These are phyloP conservation scores for Aaosphaeria pasadenensis DNA, from an alignment of 2,329 filamentous ascomycete genomes.

Conservation along the genomic window DNA sequence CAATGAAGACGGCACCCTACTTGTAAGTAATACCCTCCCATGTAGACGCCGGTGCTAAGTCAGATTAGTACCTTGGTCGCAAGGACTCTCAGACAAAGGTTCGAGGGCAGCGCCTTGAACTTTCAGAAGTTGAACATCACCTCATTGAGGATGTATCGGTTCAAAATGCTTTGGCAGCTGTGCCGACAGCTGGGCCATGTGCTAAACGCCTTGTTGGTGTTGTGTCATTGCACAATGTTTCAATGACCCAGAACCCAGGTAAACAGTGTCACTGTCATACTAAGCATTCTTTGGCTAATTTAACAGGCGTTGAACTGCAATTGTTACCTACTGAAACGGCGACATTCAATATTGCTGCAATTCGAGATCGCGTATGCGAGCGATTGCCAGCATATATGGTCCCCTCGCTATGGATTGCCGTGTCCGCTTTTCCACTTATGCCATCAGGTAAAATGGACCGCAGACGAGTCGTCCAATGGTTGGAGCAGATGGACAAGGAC, in stretches of 20 bases:
- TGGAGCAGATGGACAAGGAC: constrained; percentile 26
- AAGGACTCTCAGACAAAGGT: constrained; percentile 37
- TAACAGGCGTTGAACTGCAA: constrained; percentile 5
- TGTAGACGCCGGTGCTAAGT: neutral
- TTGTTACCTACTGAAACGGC: constrained; percentile 19
- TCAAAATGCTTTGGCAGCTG: constrained; percentile 26
- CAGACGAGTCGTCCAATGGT: constrained; percentile 24
- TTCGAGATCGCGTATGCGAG: constrained; percentile 27
- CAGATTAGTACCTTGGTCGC: constrained; percentile 22
- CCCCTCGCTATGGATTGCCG: constrained; percentile 28
- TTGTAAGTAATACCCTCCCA: constrained; percentile 7
- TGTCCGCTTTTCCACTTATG: constrained; percentile 27
- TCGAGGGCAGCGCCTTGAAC: constrained; percentile 44
- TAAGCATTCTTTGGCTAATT: neutral
- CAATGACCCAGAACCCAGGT: constrained; percentile 1
- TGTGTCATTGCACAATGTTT: constrained; percentile 19
- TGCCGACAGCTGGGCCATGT: constrained; percentile 25
- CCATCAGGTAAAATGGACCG: constrained; percentile 32
- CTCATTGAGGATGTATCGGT: constrained; percentile 28
- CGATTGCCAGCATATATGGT: constrained; percentile 33
- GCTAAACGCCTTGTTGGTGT: constrained; percentile 31
- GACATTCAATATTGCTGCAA: constrained; percentile 17
- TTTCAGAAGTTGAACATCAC: constrained; percentile 46
- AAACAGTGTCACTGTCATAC: neutral
- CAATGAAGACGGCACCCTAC: constrained; percentile 31